Percentiles rank a stretch among this genome's conserved stretches.
phyloP scores from a whole-genome alignment of 169 alveolate genomes.

The Plasmodium reichenowi region DNA sequence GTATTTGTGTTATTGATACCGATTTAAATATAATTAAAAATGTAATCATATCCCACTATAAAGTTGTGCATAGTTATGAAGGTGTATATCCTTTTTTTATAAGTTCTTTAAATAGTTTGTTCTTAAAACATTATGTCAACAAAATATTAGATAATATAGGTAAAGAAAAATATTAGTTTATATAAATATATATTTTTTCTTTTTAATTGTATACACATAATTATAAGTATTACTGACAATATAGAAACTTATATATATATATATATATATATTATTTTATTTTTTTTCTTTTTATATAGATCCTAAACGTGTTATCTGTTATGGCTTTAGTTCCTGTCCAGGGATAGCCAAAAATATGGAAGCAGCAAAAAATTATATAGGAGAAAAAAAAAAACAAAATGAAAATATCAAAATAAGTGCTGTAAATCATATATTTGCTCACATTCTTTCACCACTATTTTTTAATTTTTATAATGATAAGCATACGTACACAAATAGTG shows the following conservation, averaged over 20 bases:
- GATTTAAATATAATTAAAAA: conserved; percentile 47
- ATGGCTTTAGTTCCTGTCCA: conserved; percentile 64
- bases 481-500: conserved; percentile 55
- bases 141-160: conserved; percentile 45
- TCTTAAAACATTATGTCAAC: conserved; percentile 48
- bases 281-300: conserved; percentile 15
- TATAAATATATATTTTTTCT: not conserved
- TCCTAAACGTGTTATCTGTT: conserved; percentile 15
- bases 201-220: not conserved
- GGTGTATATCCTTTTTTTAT: conserved; percentile 73
- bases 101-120: conserved; percentile 53
- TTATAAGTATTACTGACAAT: not conserved
- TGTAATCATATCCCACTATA: conserved; percentile 59
- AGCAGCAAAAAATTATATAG: conserved; percentile 67
- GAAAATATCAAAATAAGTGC: conserved; percentile 38
- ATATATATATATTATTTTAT: not conserved
- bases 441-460: conserved; percentile 67
- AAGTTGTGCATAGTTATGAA: conserved; percentile 63
- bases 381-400: conserved; percentile 28
- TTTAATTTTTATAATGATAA: conserved; percentile 34
- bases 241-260: not conserved
- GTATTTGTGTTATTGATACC: conserved; percentile 57
- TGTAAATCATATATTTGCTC: conserved; percentile 68
- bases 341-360: conserved; percentile 70
- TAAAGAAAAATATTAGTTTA: conserved; percentile 9